These are phyloP conservation scores for Skeletonema grethae DNA, from an alignment of 108 stramenopile species.

Conservation along the genomic window DNA sequence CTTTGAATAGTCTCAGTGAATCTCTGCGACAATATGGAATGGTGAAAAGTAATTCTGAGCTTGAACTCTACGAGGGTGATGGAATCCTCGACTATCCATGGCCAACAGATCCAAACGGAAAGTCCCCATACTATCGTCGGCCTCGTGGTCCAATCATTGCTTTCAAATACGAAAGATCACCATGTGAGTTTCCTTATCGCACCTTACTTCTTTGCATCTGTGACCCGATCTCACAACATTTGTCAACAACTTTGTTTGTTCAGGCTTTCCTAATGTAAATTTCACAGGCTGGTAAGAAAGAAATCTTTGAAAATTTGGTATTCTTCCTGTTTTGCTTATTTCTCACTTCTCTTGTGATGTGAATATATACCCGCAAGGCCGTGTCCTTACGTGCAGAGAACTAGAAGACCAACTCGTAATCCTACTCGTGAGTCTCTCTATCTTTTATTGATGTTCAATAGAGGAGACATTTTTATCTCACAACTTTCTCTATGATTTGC, in stretches of 20 bases:
- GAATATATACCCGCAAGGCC: constrained; percentile 13
- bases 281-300: constrained; percentile 11
- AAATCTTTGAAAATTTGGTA: no score
- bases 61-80: constrained; percentile 30
- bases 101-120: constrained; percentile 13
- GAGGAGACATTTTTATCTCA: no score
- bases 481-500: no score
- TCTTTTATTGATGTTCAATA: not conserved
- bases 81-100: constrained; percentile 23
- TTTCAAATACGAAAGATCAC: constrained; percentile 15
- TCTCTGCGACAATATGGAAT: constrained; percentile 9
- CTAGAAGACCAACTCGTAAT: not conserved
- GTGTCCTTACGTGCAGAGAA: constrained; percentile 21
- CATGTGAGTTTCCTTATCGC: not conserved
- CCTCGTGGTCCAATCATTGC: constrained; percentile 27
- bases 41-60: constrained; percentile 16
- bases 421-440: constrained; percentile 4
- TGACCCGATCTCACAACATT: no score
- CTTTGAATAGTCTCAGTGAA: constrained; percentile 12
- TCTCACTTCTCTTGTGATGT: no score
- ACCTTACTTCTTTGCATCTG: no score
- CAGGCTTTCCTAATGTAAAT: constrained; percentile 16
- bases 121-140: constrained; percentile 16
- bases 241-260: no score
- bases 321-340: no score